These are phyloP conservation scores for Ceriops zippeliana DNA, from an alignment of 345 rosid species.

Conservation along the genomic window DNA sequence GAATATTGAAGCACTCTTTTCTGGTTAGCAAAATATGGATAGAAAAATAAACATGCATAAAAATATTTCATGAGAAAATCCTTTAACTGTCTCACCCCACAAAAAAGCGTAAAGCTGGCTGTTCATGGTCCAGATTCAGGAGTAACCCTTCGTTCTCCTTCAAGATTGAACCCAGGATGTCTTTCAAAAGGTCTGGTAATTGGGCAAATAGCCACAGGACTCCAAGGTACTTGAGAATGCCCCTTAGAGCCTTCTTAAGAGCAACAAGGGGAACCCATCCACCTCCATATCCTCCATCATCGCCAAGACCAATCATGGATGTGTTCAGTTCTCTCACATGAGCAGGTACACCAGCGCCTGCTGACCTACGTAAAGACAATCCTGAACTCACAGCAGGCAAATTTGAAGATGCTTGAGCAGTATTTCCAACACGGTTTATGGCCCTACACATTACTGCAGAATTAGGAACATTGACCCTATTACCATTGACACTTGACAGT, in stretches of 20 bases:
- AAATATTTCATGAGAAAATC: background rate
- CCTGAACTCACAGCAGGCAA: conserved; percentile 55
- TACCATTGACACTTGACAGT: conserved; percentile 55
- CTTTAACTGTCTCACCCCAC: conserved; percentile 67
- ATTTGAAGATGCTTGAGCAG: conserved; percentile 60
- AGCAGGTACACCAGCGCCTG: conserved; percentile 77
- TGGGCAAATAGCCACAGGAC: conserved; percentile 97
- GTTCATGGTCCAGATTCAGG: conserved; percentile 97
- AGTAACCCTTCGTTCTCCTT: conserved; percentile 92
- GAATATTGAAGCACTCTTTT: too few species aligned
- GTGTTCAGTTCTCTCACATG: conserved; percentile 92
- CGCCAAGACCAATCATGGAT: conserved; percentile 95
- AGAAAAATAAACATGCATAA: background rate
- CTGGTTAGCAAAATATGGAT: too few species aligned
- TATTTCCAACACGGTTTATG: conserved; percentile 64
- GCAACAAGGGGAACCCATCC: conserved; percentile 99
- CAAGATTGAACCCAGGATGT: conserved; percentile 90
- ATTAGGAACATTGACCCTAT: conserved; percentile 54
- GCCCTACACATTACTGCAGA: conserved; percentile 63
- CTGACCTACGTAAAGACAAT: conserved; percentile 72
- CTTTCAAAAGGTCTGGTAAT: conserved; percentile 85
- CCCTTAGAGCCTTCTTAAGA: conserved; percentile 93
- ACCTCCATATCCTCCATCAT: conserved; percentile 99
- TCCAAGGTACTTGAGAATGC: conserved; percentile 94
- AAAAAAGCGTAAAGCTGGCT: conserved; percentile 96